Evolutionary conservation across 345 rosid genomes (phyloP), one percentile per base, ranked within the genome.

Genomic region (Lepidium africanum): DNA sequence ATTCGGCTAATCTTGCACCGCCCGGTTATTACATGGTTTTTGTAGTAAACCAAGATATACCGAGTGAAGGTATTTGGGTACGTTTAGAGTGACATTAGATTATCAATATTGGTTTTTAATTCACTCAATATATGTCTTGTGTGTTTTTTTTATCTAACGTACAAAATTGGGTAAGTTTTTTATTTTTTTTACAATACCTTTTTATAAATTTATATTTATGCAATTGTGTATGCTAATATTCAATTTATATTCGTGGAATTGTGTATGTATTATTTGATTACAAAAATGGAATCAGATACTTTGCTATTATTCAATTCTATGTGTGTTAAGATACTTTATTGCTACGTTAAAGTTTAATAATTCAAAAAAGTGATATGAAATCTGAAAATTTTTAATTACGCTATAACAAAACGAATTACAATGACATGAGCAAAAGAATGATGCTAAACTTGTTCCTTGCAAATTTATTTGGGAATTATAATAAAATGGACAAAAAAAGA

Each of bases 51-150:
- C 88, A 77, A 69, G 72, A 67, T 9, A 70, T 84, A 79, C 96
- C 98, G 0, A 87, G 98, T 67, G 75, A 72, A 56, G 98, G 96
- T 48, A 76, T 84, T 62, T 92, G 96, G 98, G 74, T 85, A 7
- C 58, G 69, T 32, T 46, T 74, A 59, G 38, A 67, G 47, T 74
- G 64, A 74, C 47, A 27, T 10, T n/a, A 25, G 19, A 43, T 42
- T 6, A 40, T 53, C 6, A 15, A 38, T 15, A 19, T 39, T 35
- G 27, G 8, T 37, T 15, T 0, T 27, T 27, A 27, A 56, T 15
- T 35, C 15, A 54, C 32, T 57, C 2, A 13, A 12, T 19, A 23
- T 45, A 27, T 53, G 0, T 27, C 32, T 21, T 5, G 69, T 71
- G 57, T 45, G n/a, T 3, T 33, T 70, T 35, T 58, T 37, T 69